These are phyloP conservation scores for Brettanomyces anomalus DNA, from an alignment of 805 yeast genomes.

Conservation along the genomic window DNA sequence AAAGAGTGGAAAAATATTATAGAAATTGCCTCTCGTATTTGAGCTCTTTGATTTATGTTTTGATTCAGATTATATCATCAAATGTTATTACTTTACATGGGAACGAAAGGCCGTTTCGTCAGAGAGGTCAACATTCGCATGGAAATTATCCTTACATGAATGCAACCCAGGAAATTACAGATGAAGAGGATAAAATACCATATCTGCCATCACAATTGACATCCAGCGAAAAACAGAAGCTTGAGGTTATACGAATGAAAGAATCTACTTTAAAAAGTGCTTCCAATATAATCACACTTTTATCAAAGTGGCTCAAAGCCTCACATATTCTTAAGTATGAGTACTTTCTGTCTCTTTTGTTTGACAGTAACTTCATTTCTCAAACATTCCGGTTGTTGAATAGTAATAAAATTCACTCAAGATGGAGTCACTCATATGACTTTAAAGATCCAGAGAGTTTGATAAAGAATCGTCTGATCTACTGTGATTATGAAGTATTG, in stretches of 20 bases:
- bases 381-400: slow-evolving; percentile 26
- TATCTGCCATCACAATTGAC: slow-evolving; percentile 10
- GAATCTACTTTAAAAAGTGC: slow-evolving; percentile 55
- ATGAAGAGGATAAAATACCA: slow-evolving; percentile 8
- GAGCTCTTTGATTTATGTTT: slow-evolving; percentile 54
- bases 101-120: slow-evolving; percentile 16
- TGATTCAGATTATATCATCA: slow-evolving; percentile 54
- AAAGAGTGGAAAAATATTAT: slow-evolving; percentile 57
- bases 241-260: slow-evolving; percentile 51
- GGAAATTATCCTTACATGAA: neutral
- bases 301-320: slow-evolving; percentile 70
- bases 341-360: slow-evolving; percentile 58
- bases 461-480: slow-evolving; percentile 21
- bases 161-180: neutral
- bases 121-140: slow-evolving; percentile 5
- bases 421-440: slow-evolving; percentile 18
- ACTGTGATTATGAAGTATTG: slow-evolving; percentile 24
- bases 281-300: slow-evolving; percentile 39
- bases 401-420: slow-evolving; percentile 21
- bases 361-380: slow-evolving; percentile 56
- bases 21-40: slow-evolving; percentile 40
- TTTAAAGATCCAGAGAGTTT: slow-evolving; percentile 18
- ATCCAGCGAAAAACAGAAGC: slow-evolving; percentile 27
- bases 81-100: slow-evolving; percentile 28
- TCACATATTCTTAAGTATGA: slow-evolving; percentile 76